Evolutionary conservation across 192 early-diverging fungal genomes (phyloP).

Genomic region (Entrophospora sp.): DNA sequence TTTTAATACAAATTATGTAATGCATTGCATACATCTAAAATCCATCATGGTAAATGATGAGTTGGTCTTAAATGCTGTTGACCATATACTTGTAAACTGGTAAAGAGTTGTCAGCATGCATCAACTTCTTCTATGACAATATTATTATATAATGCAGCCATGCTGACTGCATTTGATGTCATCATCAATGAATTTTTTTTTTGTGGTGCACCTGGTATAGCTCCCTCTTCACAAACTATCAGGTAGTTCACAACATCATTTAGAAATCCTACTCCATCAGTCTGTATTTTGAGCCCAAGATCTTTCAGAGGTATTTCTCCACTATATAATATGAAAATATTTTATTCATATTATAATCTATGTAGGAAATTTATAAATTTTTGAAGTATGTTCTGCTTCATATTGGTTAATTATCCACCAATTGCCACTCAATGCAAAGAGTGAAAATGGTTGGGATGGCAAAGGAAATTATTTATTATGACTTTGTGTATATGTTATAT

Average conservation of each 20-base stretch:
- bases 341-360: slow-evolving; percentile 19
- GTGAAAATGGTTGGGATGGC: too few species aligned
- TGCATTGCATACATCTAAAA: slow-evolving; percentile 14
- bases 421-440: too few species aligned
- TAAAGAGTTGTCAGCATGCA: slow-evolving; percentile 13
- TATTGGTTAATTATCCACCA: too few species aligned
- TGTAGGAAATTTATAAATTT: too few species aligned
- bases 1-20: slow-evolving; percentile 20
- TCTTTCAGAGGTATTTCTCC: slow-evolving; percentile 17
- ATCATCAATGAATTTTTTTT: slow-evolving; percentile 17
- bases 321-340: slow-evolving; percentile 21
- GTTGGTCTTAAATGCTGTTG: slow-evolving; percentile 13
- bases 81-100: slow-evolving; percentile 10
- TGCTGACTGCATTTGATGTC: slow-evolving; percentile 12
- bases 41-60: slow-evolving; percentile 18
- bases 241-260: slow-evolving; percentile 21
- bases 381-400: too few species aligned
- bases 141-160: too few species aligned
- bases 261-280: slow-evolving; percentile 10
- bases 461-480: too few species aligned
- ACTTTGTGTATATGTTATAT: too few species aligned
- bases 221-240: slow-evolving; percentile 17
- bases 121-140: slow-evolving; percentile 20
- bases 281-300: neutral
- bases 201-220: slow-evolving; percentile 12